Evolutionary conservation across 192 early-diverging fungal genomes (phyloP).

Genomic region (Backusella sp.): DNA sequence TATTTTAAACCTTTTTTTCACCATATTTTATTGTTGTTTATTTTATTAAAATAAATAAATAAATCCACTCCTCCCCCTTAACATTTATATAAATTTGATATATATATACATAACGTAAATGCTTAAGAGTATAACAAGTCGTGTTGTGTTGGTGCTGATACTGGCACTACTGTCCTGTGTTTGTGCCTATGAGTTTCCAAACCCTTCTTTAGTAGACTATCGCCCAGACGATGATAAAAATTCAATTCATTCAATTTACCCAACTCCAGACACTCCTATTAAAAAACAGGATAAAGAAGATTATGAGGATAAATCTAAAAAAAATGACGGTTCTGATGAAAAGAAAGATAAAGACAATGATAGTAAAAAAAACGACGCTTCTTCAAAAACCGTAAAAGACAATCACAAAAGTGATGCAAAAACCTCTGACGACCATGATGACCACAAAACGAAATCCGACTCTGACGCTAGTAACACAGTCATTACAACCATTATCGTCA

Average conservation of each 20-base stretch:
- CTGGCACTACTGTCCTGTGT: background rate
- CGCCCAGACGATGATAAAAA: background rate
- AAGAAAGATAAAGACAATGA: background rate
- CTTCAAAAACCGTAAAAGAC: background rate
- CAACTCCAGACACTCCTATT: background rate
- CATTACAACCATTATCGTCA: slow-evolving; percentile 8
- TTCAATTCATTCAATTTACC: background rate
- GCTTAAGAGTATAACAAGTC: background rate
- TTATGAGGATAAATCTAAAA: background rate
- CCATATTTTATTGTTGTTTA: slow-evolving; percentile 1
- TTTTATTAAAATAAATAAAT: background rate
- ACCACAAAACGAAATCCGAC: background rate
- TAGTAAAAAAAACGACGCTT: background rate
- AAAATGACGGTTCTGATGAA: background rate
- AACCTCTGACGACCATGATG: slow-evolving; percentile 8
- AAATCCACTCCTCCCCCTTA: background rate
- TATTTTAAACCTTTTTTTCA: slow-evolving; percentile 3
- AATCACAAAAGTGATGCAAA: background rate
- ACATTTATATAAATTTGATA: background rate
- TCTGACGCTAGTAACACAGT: slow-evolving; percentile 11
- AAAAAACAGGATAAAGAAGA: background rate
- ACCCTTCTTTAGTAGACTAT: background rate
- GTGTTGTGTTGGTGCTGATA: background rate
- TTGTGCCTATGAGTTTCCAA: background rate
- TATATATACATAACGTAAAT: background rate